phyloP scores from a whole-genome alignment of 2,329 filamentous ascomycete genomes.

The Leptographium procerum region DNA sequence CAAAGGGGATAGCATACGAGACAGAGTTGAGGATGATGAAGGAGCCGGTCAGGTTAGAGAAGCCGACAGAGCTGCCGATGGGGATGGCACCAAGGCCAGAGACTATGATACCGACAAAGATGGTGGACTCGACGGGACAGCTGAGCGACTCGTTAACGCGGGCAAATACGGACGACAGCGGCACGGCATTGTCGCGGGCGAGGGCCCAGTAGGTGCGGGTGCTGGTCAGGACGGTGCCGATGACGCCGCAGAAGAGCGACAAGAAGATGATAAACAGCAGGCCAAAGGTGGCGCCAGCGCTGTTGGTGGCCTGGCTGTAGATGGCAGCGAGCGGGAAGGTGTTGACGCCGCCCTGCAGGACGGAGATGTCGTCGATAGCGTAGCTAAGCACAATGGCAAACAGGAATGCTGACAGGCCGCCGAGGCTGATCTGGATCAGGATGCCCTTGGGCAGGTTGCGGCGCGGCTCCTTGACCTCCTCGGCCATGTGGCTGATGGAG shows the following conservation, averaged over 20 bases:
- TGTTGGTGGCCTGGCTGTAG: constrained; percentile 44
- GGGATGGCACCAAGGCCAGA: constrained; percentile 46
- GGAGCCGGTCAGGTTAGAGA: constrained; percentile 44
- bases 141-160: constrained; percentile 40
- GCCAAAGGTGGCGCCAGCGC: constrained; percentile 22
- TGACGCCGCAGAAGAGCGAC: constrained; percentile 34
- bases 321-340: constrained; percentile 53
- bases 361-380: constrained; percentile 41
- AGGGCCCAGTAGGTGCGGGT: constrained; percentile 32
- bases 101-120: constrained; percentile 40
- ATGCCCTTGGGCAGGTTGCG: constrained; percentile 40
- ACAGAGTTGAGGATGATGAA: constrained; percentile 45
- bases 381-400: constrained; percentile 42
- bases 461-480: constrained; percentile 42
- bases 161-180: constrained; percentile 40
- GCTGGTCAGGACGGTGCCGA: constrained; percentile 40
- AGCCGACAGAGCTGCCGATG: constrained; percentile 40
- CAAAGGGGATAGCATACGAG: constrained; percentile 38
- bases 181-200: constrained; percentile 49
- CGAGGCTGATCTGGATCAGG: constrained; percentile 35
- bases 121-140: constrained; percentile 46
- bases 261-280: constrained; percentile 27
- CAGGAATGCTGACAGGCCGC: constrained; percentile 36
- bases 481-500: constrained; percentile 49
- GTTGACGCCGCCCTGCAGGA: constrained; percentile 35